Evolutionary conservation across 345 rosid genomes (phyloP).

Genomic region (Nasturtium officinale): DNA sequence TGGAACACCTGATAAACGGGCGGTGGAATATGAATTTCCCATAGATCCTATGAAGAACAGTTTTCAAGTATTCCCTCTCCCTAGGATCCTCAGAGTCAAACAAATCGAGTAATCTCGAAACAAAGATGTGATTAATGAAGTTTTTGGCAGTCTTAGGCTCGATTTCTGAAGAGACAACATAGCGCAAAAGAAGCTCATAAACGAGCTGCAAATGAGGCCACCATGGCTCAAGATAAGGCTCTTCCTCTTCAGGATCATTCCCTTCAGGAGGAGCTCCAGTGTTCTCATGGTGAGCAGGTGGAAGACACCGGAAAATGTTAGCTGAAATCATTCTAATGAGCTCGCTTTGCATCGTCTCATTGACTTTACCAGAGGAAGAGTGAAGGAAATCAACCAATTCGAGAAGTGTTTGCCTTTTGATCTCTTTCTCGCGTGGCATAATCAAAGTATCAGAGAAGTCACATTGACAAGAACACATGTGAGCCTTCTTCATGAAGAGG

Average conservation of each 20-base stretch:
- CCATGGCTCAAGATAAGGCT: constrained; percentile 50
- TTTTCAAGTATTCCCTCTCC: constrained; percentile 70
- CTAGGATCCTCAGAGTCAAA: constrained; percentile 68
- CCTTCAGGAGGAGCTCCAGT: constrained; percentile 47
- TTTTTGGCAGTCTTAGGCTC: constrained; percentile 54
- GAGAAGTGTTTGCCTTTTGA: constrained; percentile 46
- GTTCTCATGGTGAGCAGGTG: constrained; percentile 43
- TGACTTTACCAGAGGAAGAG: constrained; percentile 44
- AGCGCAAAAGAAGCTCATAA: constrained; percentile 50
- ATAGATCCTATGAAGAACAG: constrained; percentile 61
- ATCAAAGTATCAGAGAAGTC: constrained; percentile 46
- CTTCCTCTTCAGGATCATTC: constrained; percentile 53
- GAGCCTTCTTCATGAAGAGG: constrained; percentile 46
- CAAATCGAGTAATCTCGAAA: constrained; percentile 51
- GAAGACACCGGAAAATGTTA: constrained; percentile 43
- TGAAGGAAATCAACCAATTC: constrained; percentile 46
- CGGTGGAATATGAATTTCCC: constrained; percentile 66
- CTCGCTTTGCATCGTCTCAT: constrained; percentile 48
- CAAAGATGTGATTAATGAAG: constrained; percentile 59
- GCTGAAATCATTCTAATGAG: constrained; percentile 46
- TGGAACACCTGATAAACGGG: constrained; percentile 55
- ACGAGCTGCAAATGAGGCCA: constrained; percentile 58
- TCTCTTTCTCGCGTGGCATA: constrained; percentile 51
- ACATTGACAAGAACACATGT: constrained; percentile 46
- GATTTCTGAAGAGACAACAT: constrained; percentile 48